phyloP scores from a whole-genome alignment of 2,329 filamentous ascomycete species.

The Penicillium sp. region DNA sequence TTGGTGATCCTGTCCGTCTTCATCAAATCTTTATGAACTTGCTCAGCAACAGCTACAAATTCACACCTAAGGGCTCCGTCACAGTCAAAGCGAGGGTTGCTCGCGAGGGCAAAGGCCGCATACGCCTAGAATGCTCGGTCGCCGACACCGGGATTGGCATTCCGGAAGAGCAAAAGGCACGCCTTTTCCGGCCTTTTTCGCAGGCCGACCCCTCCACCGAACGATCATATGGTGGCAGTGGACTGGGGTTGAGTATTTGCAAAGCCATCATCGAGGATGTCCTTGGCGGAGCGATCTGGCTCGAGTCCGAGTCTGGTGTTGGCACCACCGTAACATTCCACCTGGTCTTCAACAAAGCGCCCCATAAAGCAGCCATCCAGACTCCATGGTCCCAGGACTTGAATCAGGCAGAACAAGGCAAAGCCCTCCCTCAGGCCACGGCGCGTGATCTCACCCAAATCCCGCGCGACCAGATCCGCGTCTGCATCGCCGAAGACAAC shows the following conservation, averaged over 20 bases:
- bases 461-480: constrained; percentile 69
- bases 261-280: constrained; percentile 90
- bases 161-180: constrained; percentile 66
- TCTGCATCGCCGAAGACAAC: constrained; percentile 95
- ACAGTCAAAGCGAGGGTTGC: constrained; percentile 74
- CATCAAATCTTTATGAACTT: constrained; percentile 76
- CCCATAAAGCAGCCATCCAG: constrained; percentile 52
- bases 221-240: constrained; percentile 85
- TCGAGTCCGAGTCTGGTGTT: constrained; percentile 66
- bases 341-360: constrained; percentile 78
- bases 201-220: constrained; percentile 89
- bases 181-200: constrained; percentile 86
- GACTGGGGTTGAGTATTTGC: constrained; percentile 86
- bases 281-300: constrained; percentile 77
- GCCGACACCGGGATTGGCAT: constrained; percentile 90
- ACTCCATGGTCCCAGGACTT: constrained; percentile 50
- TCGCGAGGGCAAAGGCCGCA: constrained; percentile 62
- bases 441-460: constrained; percentile 66
- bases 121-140: constrained; percentile 78
- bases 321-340: constrained; percentile 68
- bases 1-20: constrained; percentile 78
- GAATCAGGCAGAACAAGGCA: constrained; percentile 37
- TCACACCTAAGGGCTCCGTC: constrained; percentile 79
- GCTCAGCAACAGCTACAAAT: constrained; percentile 89
- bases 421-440: constrained; percentile 41